Evolutionary conservation across 108 stramenopile genomes (phyloP).

Genomic region (Aurantiochytrium sp.): DNA sequence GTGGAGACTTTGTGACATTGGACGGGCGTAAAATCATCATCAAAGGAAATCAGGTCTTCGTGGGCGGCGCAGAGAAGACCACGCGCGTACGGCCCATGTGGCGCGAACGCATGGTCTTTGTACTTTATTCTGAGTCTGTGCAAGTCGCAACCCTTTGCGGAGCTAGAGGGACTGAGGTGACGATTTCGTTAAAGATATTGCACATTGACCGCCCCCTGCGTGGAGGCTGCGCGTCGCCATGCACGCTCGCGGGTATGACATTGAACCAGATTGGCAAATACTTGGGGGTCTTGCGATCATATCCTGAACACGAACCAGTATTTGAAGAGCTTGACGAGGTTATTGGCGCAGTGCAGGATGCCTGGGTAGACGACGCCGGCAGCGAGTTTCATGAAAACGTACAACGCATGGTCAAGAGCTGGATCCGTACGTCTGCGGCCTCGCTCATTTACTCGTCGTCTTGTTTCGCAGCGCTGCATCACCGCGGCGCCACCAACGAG

Average conservation of each 20-base stretch:
- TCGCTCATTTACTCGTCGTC: background rate
- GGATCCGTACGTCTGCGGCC: background rate
- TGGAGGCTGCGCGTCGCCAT: background rate
- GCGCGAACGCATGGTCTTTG: background rate
- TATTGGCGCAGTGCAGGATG: background rate
- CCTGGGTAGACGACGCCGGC: background rate
- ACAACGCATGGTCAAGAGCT: background rate
- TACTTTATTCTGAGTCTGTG: background rate
- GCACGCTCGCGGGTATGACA: background rate
- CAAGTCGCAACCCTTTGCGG: background rate
- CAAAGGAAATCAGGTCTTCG: background rate
- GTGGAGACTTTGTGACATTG: background rate
- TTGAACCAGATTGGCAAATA: background rate
- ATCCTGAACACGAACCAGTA: background rate
- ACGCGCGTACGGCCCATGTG: background rate
- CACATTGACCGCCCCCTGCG: constrained; percentile 3
- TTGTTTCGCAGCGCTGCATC: background rate
- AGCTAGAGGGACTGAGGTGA: background rate
- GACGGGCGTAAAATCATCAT: background rate
- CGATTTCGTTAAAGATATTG: background rate
- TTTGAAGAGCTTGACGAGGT: background rate
- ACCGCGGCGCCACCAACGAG: too few species aligned
- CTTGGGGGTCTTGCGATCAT: background rate
- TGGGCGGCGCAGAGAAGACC: background rate
- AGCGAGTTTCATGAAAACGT: background rate